Base-by-base conservation (phyloP, 345 rosid genomes). In the Pistacia vera region DNA sequence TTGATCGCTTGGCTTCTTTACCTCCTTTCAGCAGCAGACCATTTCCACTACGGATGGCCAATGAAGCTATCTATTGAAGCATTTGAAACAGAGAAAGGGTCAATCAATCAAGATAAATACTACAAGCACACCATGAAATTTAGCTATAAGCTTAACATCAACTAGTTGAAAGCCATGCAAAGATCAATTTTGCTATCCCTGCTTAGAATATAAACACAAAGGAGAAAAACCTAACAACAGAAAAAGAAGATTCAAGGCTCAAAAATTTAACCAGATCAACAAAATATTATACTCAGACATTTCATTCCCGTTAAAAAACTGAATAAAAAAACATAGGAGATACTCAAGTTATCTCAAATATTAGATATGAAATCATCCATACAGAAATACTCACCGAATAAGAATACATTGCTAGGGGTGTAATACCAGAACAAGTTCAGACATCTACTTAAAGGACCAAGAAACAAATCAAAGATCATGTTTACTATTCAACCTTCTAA, bases 21-120 rank as follows among this genome's bases (percentile, higher is more conserved):
- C 99, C 99, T 55, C 99, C 99, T 88, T 97, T 97, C 75, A 97
- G 75, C 44, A 97, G 87, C 58, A 97, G 90, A 70, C 94, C 99
- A 77, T 97, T 97, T 80, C 99, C 99, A 79, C 99, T 97, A 46
- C 94, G 93, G 71, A 97, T 87, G 33, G 99, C 98, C 79, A 96
- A 82, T 51, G 98, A 91, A 81, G 98, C 95, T 69, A 96, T 96
- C 99, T 96, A 79, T 54, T 22, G 38, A 74, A 74, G 14, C 70
- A 64, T 74, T 62, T n/a, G 60, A 46, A 28, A 48, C 22, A 62
- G 38, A n/a, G 11, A 11, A 73, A 5, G 8, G 0, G 70, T 36
- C 18, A 57, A 35, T n/a, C 13, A 59, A 22, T 59, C 36, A 13
- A 58, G 56, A 71, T 25, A 44, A n/a, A 74, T 20, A 54, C 22